A percentile compares a stretch with the other conserved stretches of the same genome.
Evolutionary conservation across 2,329 filamentous ascomycete genomes (phyloP).

Genomic region (Annulohypoxylon truncatum): DNA sequence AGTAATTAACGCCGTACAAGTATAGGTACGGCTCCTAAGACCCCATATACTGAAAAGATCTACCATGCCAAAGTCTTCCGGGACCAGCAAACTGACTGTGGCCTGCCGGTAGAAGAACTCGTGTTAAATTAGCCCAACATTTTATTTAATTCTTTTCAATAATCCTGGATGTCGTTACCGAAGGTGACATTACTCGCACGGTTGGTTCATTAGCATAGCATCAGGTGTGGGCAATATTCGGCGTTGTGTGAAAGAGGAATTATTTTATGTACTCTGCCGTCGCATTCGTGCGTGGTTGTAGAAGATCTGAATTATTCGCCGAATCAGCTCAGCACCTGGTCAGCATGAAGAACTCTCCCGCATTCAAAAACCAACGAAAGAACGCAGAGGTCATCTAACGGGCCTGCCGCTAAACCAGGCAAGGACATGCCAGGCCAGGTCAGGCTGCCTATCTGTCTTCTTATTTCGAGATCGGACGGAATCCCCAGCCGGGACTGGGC

Average conservation of each 20-base stretch:
- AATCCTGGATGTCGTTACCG: conserved; percentile 35
- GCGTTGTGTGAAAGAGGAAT: neutral
- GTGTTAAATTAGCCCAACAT: conserved; percentile 39
- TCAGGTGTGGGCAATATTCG: conserved; percentile 35
- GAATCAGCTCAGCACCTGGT: conserved; percentile 34
- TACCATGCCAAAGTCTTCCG: conserved; percentile 29
- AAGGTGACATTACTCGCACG: conserved; percentile 33
- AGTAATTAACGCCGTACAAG: conserved; percentile 41
- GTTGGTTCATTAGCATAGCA: conserved; percentile 16
- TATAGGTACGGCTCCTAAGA: conserved; percentile 40
- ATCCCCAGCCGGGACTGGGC: conserved; percentile 38
- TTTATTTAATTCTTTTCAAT: conserved; percentile 23
- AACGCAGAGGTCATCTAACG: conserved; percentile 24
- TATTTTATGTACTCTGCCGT: conserved; percentile 20
- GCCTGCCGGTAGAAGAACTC: conserved; percentile 30
- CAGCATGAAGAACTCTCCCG: conserved; percentile 16
- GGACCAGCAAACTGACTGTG: conserved; percentile 27
- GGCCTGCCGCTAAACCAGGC: conserved; percentile 19
- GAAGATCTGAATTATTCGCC: conserved; percentile 38
- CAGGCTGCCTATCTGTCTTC: conserved; percentile 22
- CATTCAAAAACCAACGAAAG: conserved; percentile 6
- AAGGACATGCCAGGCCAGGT: neutral
- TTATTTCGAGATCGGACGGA: conserved; percentile 38
- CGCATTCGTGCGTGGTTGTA: conserved; percentile 26
- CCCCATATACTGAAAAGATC: conserved; percentile 37